Percentiles rank a stretch among this genome's conserved stretches.
Evolutionary conservation across 2,329 filamentous ascomycete genomes (phyloP).

Genomic region (Cladophialophora carrionii): DNA sequence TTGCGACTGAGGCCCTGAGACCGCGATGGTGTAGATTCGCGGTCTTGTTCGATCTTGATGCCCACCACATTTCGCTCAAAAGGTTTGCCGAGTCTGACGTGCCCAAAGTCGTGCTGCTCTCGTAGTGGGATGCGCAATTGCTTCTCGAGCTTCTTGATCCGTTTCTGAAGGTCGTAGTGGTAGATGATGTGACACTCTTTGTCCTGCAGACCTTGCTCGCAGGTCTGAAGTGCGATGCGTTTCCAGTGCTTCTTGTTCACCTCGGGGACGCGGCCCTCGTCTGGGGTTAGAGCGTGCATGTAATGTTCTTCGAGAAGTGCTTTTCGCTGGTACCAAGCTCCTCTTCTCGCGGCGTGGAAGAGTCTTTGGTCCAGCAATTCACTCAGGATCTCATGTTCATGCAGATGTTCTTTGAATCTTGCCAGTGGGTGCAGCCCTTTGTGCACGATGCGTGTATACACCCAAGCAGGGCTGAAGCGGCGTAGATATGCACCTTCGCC

Average conservation of each 20-base stretch:
- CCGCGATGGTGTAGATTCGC: conserved; percentile 44
- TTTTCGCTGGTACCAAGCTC: conserved; percentile 94
- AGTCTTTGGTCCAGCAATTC: conserved; percentile 79
- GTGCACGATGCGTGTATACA: conserved; percentile 90
- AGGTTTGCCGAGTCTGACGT: conserved; percentile 76
- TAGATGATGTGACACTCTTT: conserved; percentile 87
- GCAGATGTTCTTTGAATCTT: conserved; percentile 76
- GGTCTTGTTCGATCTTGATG: conserved; percentile 70
- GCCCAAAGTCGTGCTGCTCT: conserved; percentile 88
- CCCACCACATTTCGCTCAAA: conserved; percentile 76
- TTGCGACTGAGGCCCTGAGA: conserved; percentile 29
- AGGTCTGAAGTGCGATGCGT: conserved; percentile 73
- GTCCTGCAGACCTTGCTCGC: conserved; percentile 84
- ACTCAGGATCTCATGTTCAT: conserved; percentile 72
- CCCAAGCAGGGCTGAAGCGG: conserved; percentile 86
- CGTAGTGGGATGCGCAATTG: conserved; percentile 79
- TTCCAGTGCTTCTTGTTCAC: conserved; percentile 82
- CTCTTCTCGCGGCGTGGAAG: conserved; percentile 82
- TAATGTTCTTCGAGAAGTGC: conserved; percentile 95
- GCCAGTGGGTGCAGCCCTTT: conserved; percentile 80
- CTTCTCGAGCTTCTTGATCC: conserved; percentile 87
- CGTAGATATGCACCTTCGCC: conserved; percentile 88
- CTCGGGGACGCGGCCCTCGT: conserved; percentile 56
- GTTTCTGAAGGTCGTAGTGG: conserved; percentile 92
- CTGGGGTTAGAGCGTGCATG: conserved; percentile 67